Conservation (phyloP, 331 rosid genomes). For the Malus hybrid region DNA sequence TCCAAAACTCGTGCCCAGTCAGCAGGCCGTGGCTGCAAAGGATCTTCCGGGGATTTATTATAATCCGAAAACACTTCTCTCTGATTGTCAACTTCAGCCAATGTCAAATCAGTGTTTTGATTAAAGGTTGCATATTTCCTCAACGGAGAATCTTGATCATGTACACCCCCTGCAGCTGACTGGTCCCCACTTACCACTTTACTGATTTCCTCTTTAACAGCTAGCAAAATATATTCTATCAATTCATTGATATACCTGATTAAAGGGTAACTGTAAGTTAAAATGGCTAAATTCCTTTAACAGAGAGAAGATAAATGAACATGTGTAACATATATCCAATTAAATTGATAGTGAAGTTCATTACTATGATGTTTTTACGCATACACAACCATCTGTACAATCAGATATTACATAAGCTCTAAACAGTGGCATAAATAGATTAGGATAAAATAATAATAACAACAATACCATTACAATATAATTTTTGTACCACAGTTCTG, state of each 20-base stretch:
- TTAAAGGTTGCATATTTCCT: slow-evolving; percentile 33
- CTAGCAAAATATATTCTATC: slow-evolving; percentile 61
- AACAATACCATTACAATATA: not conserved
- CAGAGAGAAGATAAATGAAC: slow-evolving; percentile 3
- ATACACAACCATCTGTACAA: not conserved
- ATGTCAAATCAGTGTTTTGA: slow-evolving; percentile 32
- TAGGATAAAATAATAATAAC: not conserved
- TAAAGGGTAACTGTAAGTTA: slow-evolving; percentile 9
- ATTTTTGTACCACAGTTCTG: not conserved
- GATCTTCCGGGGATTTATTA: slow-evolving; percentile 31
- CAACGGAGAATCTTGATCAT: slow-evolving; percentile 33
- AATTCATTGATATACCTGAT: slow-evolving; percentile 83
- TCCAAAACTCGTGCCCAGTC: slow-evolving; percentile 82
- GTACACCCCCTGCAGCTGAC: slow-evolving; percentile 26
- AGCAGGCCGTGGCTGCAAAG: slow-evolving; percentile 46
- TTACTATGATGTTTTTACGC: not conserved
- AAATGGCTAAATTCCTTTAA: not conserved
- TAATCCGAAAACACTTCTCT: slow-evolving; percentile 23
- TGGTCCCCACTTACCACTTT: slow-evolving; percentile 28
- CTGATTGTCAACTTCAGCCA: slow-evolving; percentile 32
- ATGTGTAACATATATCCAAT: not conserved
- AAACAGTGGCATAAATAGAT: not conserved
- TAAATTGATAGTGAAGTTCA: not conserved
- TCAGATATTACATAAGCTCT: not conserved
- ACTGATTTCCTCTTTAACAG: slow-evolving; percentile 39